Base-by-base conservation (phyloP, 139 green algal genomes). In the Penium margaritaceum region DNA sequence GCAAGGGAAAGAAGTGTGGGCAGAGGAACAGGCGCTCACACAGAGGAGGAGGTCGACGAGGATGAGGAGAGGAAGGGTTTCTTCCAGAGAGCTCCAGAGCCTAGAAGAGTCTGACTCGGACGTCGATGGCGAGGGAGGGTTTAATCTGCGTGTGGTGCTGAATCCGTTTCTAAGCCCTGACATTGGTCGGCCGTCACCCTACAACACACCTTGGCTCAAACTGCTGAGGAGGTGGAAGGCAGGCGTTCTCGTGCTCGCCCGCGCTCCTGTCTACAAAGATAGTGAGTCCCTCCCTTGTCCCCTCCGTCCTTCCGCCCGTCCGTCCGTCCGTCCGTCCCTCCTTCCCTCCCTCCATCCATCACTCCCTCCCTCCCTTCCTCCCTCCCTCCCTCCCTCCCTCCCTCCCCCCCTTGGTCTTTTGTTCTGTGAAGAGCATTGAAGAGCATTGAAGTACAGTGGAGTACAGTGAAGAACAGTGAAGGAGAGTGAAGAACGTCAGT, bases 91-190 rank as follows among this genome's bases (percentile, higher is more conserved):
- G 12, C 12, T 29, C 46, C 46, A 57, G 24, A 3, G 46, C 19
- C n/a, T n/a, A 27, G 46, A 21, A 57, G 46, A 29, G 4, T 19
- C 3, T 3, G 46, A 27, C 19, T 19, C n/a, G n/a, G 46, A 57
- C 19, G 46, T 29, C 19, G 46, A 57, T 57, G 46, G 24, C 19
- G 46, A 57, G 12, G 46, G 12, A 0, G 46, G 5, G 12, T 63
- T 72, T 9, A n/a, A 72, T 21, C n/a, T 72, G 65, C 47, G 65
- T 2, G 65, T 63, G 65, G 65, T 72, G 47, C 38, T 63, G 17
- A 72, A 72, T 15, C 33, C 32, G 19, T 62, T 72, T n/a, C 65
- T 72, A 17, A 61, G 15, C 3, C 65, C 65, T 5, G 65, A 72
- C 39, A 33, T 21, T 0, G 65, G 65, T 34, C 27, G 53, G 30